phyloP scores from a whole-genome alignment of 2,329 filamentous ascomycete species.

The Daldinia sp. region DNA sequence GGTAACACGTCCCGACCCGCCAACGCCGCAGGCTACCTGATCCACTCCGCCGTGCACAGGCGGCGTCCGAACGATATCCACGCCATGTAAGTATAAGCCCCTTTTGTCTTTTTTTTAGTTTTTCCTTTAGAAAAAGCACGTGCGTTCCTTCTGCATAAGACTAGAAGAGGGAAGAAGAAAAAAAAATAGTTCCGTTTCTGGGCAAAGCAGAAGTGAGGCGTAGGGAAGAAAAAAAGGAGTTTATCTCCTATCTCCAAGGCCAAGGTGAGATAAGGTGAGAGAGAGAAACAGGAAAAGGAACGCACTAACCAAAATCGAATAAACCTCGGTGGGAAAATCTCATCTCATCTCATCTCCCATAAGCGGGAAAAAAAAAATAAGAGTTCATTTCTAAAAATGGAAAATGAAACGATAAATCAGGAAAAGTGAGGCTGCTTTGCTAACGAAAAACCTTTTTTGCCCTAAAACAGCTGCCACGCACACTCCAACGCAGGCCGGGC shows the following conservation, averaged over 20 bases:
- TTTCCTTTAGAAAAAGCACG: not conserved
- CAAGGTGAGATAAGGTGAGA: not conserved
- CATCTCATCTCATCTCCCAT: constrained; percentile 1
- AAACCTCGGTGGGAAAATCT: not conserved
- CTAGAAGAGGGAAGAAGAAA: not conserved
- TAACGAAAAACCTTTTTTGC: constrained; percentile 23
- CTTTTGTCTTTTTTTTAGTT: not conserved
- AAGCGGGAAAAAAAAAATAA: constrained; percentile 1
- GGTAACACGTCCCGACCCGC: constrained; percentile 70
- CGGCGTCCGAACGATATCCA: constrained; percentile 70
- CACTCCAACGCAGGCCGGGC: constrained; percentile 76
- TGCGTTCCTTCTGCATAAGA: not conserved
- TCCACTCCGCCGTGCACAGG: constrained; percentile 76
- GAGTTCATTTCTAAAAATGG: not conserved
- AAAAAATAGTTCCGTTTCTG: not conserved
- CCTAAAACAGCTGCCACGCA: constrained; percentile 65
- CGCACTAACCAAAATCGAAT: not conserved
- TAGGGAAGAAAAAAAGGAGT: not conserved
- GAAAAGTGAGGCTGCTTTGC: constrained; percentile 14
- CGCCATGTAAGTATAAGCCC: constrained; percentile 59
- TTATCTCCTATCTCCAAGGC: not conserved
- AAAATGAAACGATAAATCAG: not conserved
- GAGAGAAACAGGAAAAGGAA: not conserved
- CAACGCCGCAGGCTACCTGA: constrained; percentile 77
- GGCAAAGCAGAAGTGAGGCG: constrained; percentile 3